Base-by-base conservation (phyloP, 306 rosid species). In the Cicer chorassanicum region DNA sequence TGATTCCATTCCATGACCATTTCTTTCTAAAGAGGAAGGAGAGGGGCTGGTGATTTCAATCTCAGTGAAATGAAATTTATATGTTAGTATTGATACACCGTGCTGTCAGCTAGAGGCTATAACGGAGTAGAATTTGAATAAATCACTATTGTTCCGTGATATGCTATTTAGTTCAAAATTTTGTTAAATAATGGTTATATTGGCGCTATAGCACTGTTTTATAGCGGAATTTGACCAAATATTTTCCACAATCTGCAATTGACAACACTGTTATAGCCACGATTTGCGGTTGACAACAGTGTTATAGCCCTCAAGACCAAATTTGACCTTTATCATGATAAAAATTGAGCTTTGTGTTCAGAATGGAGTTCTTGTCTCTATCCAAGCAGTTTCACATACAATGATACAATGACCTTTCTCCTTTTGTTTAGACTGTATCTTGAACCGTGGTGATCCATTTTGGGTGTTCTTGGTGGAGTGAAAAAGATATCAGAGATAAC, bases 401-500 rank as follows among this genome's bases (percentile, higher is more conserved):
- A 15, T 51, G 57, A 2, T 8, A 51, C 21, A 15, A 15, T 51
- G 24, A 15, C 8, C 15, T 51, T 51, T 53, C 29, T 7, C 12
- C 29, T 21, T 14, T 53, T 1, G 19, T 21, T 14, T 53, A 2
- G 19, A 53, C 29, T 53, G 59, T 53, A 14, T 53, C 59, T 53
- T 53, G 59, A 53, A 6, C 9, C 4, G 11, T 16, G 29, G 59
- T 53, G 24, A 14, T 53, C 29, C 19, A 15, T 6, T 15, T 53
- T 53, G 59, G 29, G 29, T 53, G 59, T 53, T 53, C 29, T 53
- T 15, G 59, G 59, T 51, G 59, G 59, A 51, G 19, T 51, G 15
- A 21, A 51, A 51, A 15, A 14, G 11, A 15, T 51, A 51, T 14
- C 5, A 51, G 8, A 14, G 29, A 53, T 53, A 53, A 53, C 24